Evolutionary conservation across 2,329 filamentous ascomycete genomes (phyloP).

Genomic region (Parascedosporium putredinis): DNA sequence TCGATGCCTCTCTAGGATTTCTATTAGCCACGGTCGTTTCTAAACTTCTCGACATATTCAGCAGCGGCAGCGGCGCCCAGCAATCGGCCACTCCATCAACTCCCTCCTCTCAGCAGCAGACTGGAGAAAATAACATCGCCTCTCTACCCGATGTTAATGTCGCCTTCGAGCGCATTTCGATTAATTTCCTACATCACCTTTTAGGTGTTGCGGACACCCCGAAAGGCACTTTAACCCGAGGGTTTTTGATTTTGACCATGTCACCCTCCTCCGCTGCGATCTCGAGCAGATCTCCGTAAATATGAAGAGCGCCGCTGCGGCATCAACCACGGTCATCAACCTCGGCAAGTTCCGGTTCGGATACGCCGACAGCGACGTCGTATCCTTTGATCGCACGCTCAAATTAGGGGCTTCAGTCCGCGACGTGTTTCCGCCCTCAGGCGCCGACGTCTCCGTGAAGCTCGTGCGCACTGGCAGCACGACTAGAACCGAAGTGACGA

Average conservation of each 20-base stretch:
- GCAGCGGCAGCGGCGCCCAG: constrained; percentile 17
- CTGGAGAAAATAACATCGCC: no score
- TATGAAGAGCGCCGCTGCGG: not conserved
- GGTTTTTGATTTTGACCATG: constrained; percentile 30
- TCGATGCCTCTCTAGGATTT: constrained; percentile 47
- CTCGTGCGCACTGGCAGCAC: constrained; percentile 33
- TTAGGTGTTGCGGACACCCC: constrained; percentile 39
- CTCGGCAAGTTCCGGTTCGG: constrained; percentile 42
- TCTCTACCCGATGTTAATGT: constrained; percentile 32
- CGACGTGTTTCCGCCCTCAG: constrained; percentile 46
- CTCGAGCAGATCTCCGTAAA: constrained; percentile 26
- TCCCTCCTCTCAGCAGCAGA: no score
- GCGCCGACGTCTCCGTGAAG: constrained; percentile 47
- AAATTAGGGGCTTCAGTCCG: constrained; percentile 50
- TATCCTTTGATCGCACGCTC: constrained; percentile 49
- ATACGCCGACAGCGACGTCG: constrained; percentile 50
- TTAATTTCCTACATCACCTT: constrained; percentile 46
- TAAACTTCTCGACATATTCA: constrained; percentile 36
- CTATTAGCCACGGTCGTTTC: constrained; percentile 40
- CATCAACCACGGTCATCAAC: constrained; percentile 5
- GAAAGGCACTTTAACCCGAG: constrained; percentile 32
- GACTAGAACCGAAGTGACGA: constrained; percentile 54
- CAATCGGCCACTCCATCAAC: constrained; percentile 2
- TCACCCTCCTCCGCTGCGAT: constrained; percentile 41
- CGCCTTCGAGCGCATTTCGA: constrained; percentile 35